phyloP scores from a whole-genome alignment of 1,284 basidiomycete genomes.

The Lignosus rhinocerotis region DNA sequence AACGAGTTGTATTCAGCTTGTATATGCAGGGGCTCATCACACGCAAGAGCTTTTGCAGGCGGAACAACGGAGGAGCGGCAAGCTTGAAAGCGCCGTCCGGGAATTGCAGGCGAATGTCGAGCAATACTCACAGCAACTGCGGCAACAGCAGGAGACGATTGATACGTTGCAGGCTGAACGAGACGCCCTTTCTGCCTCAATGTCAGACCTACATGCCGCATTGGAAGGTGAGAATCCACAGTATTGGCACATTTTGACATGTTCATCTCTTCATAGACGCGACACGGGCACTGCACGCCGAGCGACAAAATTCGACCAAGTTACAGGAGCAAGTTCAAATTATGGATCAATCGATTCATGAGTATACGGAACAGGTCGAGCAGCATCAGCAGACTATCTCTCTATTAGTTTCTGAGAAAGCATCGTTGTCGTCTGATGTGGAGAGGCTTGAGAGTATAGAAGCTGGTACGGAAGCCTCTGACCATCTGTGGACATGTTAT shows the following conservation, averaged over 20 bases:
- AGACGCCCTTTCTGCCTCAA: background rate
- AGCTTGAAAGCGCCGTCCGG: slow-evolving; percentile 19
- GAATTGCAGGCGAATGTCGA: slow-evolving; percentile 14
- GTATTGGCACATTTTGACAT: background rate
- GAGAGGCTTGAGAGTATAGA: slow-evolving; percentile 38
- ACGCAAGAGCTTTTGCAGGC: slow-evolving; percentile 27
- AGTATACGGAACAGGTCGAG: slow-evolving; percentile 26
- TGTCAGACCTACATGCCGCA: slow-evolving; percentile 2
- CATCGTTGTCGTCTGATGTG: slow-evolving; percentile 33
- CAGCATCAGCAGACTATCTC: slow-evolving; percentile 41
- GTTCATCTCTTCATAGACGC: slow-evolving; percentile 16
- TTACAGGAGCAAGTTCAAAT: slow-evolving; percentile 27
- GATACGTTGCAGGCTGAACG: slow-evolving; percentile 14
- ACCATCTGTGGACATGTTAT: background rate
- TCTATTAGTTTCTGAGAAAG: slow-evolving; percentile 41
- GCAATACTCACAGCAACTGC: slow-evolving; percentile 14
- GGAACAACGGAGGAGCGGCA: slow-evolving; percentile 19
- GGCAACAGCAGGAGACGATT: slow-evolving; percentile 9
- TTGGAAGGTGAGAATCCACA: slow-evolving; percentile 5
- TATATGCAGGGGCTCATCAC: slow-evolving; percentile 27
- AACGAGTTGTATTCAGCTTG: background rate
- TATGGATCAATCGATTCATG: slow-evolving; percentile 25
- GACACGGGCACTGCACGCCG: slow-evolving; percentile 21
- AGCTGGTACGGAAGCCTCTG: slow-evolving; percentile 31
- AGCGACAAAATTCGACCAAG: slow-evolving; percentile 21